Base-by-base conservation (phyloP, 805 yeast species). In the Candida palmyrensis region DNA sequence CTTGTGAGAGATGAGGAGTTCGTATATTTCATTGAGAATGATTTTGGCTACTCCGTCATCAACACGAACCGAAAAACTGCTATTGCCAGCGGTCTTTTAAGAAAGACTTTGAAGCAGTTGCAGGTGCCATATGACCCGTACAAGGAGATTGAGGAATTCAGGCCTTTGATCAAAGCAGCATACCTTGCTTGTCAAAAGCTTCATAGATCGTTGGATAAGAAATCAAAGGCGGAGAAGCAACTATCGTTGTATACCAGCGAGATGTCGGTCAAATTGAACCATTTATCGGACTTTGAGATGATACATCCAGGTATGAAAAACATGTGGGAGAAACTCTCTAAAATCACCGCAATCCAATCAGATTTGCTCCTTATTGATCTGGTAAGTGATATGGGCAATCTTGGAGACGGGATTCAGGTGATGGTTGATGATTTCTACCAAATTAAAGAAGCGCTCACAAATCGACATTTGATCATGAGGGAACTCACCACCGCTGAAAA, bases 121-220 rank as follows among this genome's bases (percentile, higher is more conserved):
- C 81, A 84, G 26, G 85, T 95, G 2, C 98, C 98, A 1, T 86
- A 81, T 48, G 98, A 90, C 57, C 90, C 86, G 25, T 80, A 78
- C 29, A 70, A 73, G 17, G 92, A 82, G 40, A 68, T 92, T 40
- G 88, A 92, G 0, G 82, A 76, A 32, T 87, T 89, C 55, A 66
- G 98, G 41, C 98, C 98, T 1, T 51, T 82, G 53, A 81, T 89
- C 24, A 92, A 92, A 58, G 70, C 80, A 7, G 68, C 85, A 10
- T 85, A 86, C 53, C 66, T 78, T 33, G 59, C 59, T 16, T 61
- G 81, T 2, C 76, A 71, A 38, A 79, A 73, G 47, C 57, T 89
- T 19, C 55, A 68, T 31, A 70, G 66, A 44, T 52, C 54, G 21
- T 39, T 73, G 38, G 85, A 82, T 13, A 75, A 68, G 39, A 59